phyloP scores from a whole-genome alignment of 2,329 filamentous ascomycete genomes.

The Arthrinium phaeospermum region DNA sequence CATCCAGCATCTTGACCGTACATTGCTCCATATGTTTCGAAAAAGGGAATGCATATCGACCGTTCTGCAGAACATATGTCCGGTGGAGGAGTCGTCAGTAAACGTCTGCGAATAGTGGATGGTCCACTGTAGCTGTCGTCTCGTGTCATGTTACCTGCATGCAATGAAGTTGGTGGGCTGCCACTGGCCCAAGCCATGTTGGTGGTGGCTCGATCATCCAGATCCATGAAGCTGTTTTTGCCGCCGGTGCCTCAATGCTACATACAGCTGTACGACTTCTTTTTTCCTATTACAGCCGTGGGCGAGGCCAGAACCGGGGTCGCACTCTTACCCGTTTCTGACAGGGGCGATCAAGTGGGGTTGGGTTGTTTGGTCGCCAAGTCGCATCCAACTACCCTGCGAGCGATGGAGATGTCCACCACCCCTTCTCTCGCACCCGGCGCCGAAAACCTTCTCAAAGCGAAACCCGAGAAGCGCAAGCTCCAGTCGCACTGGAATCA shows the following conservation, averaged over 20 bases:
- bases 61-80: neutral
- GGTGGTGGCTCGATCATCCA: neutral
- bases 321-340: neutral
- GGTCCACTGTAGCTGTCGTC: conserved; percentile 6
- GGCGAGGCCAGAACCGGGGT: neutral
- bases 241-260: neutral
- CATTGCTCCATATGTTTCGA: neutral
- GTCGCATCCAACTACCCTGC: neutral
- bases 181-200: neutral
- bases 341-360: conserved; percentile 6
- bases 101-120: neutral
- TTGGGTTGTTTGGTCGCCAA: neutral
- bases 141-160: neutral
- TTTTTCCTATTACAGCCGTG: neutral
- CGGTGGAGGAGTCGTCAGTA: neutral
- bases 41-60: neutral
- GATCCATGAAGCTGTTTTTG: neutral
- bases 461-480: neutral
- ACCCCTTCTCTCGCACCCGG: neutral
- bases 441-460: neutral
- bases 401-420: neutral
- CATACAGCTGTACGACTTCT: neutral
- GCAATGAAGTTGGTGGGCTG: neutral
- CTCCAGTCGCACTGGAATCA: neutral
- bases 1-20: neutral